phyloP scores from a whole-genome alignment of 305 asterid species.

The Euphrasia arctica region DNA sequence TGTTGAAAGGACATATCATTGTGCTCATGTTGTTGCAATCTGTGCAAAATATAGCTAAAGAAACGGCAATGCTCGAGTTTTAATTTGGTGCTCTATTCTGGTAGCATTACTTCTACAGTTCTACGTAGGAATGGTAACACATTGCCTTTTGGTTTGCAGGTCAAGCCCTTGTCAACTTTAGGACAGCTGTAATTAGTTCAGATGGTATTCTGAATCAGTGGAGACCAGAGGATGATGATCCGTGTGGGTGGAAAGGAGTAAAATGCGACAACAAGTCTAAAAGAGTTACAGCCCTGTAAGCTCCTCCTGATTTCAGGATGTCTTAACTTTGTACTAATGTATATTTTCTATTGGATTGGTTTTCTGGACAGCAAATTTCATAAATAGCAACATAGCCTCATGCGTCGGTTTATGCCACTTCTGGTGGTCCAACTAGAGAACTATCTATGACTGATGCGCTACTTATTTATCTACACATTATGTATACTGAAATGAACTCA shows the following conservation, averaged over 20 bases:
- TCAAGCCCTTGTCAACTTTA: slow-evolving; percentile 77
- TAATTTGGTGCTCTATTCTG: too few species aligned
- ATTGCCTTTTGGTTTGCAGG: slow-evolving; percentile 43
- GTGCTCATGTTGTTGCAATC: neutral
- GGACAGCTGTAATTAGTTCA: slow-evolving; percentile 59
- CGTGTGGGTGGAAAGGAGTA: slow-evolving; percentile 89
- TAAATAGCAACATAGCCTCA: slow-evolving; percentile 9
- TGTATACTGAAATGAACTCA: neutral
- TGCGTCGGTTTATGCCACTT: slow-evolving; percentile 2
- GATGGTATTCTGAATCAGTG: slow-evolving; percentile 71
- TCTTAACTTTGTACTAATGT: neutral
- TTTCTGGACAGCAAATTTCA: too few species aligned
- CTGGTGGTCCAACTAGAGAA: slow-evolving; percentile 14
- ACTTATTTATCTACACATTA: slow-evolving; percentile 2
- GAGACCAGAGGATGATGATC: slow-evolving; percentile 87
- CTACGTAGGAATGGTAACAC: slow-evolving; percentile 8
- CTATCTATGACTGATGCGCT: neutral
- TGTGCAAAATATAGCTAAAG: too few species aligned
- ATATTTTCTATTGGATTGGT: neutral
- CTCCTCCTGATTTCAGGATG: slow-evolving; percentile 25
- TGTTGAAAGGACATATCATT: neutral
- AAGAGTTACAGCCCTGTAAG: slow-evolving; percentile 77
- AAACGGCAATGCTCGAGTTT: too few species aligned
- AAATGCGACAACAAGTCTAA: slow-evolving; percentile 67
- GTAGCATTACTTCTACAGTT: too few species aligned